Evolutionary conservation across 805 yeast genomes (phyloP).

Genomic region (Cyberlindnera amylophila): DNA sequence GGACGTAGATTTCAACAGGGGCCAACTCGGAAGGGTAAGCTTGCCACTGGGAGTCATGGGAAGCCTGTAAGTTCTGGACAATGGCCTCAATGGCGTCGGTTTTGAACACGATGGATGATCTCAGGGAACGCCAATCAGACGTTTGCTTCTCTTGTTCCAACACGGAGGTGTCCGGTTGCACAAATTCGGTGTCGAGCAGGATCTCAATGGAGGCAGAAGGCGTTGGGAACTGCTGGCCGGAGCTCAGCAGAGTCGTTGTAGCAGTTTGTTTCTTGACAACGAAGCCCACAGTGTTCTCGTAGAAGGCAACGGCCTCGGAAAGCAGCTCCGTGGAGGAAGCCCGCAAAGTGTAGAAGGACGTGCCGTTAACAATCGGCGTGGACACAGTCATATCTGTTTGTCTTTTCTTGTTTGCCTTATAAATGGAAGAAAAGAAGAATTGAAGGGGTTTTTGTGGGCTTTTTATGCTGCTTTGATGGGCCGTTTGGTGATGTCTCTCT

Average conservation of each 20-base stretch:
- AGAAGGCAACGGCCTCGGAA: slow-evolving; percentile 50
- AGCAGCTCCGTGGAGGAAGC: slow-evolving; percentile 48
- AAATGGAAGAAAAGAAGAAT: too few species aligned
- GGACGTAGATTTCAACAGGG: slow-evolving; percentile 70
- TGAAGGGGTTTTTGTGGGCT: neutral
- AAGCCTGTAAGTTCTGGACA: slow-evolving; percentile 27
- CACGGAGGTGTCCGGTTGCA: slow-evolving; percentile 27
- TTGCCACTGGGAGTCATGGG: slow-evolving; percentile 39
- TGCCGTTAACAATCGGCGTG: slow-evolving; percentile 50
- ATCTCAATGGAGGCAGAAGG: slow-evolving; percentile 29
- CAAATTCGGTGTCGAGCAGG: slow-evolving; percentile 18
- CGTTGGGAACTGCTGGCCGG: slow-evolving; percentile 29
- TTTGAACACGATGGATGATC: slow-evolving; percentile 36
- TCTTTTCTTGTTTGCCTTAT: neutral
- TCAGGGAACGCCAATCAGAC: slow-evolving; percentile 50
- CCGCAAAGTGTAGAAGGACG: slow-evolving; percentile 46
- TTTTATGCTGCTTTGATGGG: neutral
- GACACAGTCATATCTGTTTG: slow-evolving; percentile 11
- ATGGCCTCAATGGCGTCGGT: slow-evolving; percentile 28
- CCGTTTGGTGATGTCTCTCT: slow-evolving; percentile 2
- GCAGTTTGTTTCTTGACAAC: slow-evolving; percentile 24
- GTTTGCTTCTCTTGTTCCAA: slow-evolving; percentile 27
- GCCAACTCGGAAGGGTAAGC: slow-evolving; percentile 66
- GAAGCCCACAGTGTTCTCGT: slow-evolving; percentile 43
- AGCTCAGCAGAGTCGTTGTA: slow-evolving; percentile 28